Percentiles rank a stretch among this genome's conserved stretches.
Evolutionary conservation across 2,329 filamentous ascomycete species (phyloP).

Genomic region (Helminthosporium solani): DNA sequence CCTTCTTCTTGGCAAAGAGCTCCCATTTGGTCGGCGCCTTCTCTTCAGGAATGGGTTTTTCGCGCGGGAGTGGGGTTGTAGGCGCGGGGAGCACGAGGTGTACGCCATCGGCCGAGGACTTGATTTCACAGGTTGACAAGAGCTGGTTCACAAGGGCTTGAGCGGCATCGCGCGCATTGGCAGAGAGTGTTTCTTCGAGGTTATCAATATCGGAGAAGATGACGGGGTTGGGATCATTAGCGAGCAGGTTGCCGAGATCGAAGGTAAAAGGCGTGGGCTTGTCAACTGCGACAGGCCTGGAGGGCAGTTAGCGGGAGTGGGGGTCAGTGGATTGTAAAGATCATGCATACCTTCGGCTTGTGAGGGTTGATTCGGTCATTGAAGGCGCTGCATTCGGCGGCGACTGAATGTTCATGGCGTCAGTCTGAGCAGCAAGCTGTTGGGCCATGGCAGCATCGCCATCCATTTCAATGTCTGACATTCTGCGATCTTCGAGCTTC

Average conservation of each 20-base stretch:
- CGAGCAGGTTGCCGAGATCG: constrained; percentile 84
- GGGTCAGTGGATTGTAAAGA: constrained; percentile 6
- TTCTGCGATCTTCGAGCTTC: constrained; percentile 9
- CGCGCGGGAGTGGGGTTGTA: constrained; percentile 74
- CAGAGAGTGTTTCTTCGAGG: constrained; percentile 63
- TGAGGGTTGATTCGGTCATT: constrained; percentile 35
- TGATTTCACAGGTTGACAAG: constrained; percentile 80
- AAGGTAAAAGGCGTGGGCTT: constrained; percentile 91
- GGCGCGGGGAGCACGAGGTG: constrained; percentile 74
- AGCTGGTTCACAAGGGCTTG: constrained; percentile 94
- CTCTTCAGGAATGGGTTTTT: constrained; percentile 82
- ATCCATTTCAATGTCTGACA: constrained; percentile 36
- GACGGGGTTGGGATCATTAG: constrained; percentile 83
- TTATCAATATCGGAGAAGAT: constrained; percentile 55
- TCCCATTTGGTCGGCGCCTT: constrained; percentile 93
- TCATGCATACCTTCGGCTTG: constrained; percentile 36
- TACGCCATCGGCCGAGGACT: constrained; percentile 67
- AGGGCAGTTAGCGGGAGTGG: constrained; percentile 9
- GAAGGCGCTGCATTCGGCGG: constrained; percentile 27
- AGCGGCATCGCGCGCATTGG: constrained; percentile 81
- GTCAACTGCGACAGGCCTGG: constrained; percentile 44
- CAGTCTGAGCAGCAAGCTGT: constrained; percentile 33
- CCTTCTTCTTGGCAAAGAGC: constrained; percentile 92
- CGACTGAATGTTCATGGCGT: constrained; percentile 37
- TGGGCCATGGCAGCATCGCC: constrained; percentile 27